Evolutionary conservation across 768 basidiomycete genomes (phyloP).

Genomic region (Amanita muscaria): DNA sequence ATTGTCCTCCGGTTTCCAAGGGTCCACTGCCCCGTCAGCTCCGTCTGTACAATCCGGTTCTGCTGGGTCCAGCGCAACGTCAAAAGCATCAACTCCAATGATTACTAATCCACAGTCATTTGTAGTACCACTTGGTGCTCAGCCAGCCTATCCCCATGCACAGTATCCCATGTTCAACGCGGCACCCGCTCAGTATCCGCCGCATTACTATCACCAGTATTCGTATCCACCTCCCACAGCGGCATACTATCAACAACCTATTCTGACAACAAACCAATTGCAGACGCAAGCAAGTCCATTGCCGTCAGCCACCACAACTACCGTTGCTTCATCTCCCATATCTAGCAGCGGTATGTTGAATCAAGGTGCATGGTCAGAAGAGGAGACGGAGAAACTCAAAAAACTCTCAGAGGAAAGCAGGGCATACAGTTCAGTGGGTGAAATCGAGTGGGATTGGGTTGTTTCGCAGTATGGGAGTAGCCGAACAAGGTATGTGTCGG

Average conservation of each 20-base stretch:
- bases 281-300: background rate
- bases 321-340: slow-evolving; percentile 21
- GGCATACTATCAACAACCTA: slow-evolving; percentile 12
- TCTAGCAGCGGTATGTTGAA: slow-evolving; percentile 34
- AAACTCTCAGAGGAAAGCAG: slow-evolving; percentile 63
- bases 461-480: slow-evolving; percentile 65
- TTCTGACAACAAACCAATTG: slow-evolving; percentile 11
- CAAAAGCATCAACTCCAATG: slow-evolving; percentile 34
- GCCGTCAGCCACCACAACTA: slow-evolving; percentile 12
- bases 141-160: slow-evolving; percentile 35
- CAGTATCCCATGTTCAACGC: slow-evolving; percentile 35
- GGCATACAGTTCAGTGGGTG: slow-evolving; percentile 36
- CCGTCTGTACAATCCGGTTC: slow-evolving; percentile 20
- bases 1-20: slow-evolving; percentile 35
- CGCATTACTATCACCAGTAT: slow-evolving; percentile 55
- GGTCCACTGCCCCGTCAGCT: slow-evolving; percentile 21
- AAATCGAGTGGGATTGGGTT: slow-evolving; percentile 77
- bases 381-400: slow-evolving; percentile 62
- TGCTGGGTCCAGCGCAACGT: slow-evolving; percentile 21
- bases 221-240: slow-evolving; percentile 19
- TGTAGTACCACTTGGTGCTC: slow-evolving; percentile 54
- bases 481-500: slow-evolving; percentile 51
- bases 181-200: slow-evolving; percentile 40
- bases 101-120: slow-evolving; percentile 70
- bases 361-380: slow-evolving; percentile 72